phyloP scores from a whole-genome alignment of 352 stramenopile species.

The Phytophthora pistaciae region DNA sequence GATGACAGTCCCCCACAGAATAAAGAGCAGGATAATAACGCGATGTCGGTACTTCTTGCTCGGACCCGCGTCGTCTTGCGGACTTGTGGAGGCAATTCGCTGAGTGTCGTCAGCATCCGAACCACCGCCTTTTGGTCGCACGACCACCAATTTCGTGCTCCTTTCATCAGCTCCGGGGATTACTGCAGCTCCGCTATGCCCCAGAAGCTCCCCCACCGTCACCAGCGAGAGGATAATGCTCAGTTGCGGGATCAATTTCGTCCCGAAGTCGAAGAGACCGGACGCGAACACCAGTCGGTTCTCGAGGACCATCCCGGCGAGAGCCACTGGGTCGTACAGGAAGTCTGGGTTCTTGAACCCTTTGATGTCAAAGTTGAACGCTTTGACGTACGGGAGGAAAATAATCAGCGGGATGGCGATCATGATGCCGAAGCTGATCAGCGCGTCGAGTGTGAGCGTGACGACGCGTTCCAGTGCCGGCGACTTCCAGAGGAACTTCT shows the following conservation, averaged over 20 bases:
- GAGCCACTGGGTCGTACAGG: slow-evolving; percentile 1
- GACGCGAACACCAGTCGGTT: not conserved
- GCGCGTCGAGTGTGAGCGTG: not conserved
- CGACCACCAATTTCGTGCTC: not conserved
- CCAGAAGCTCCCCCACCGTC: not conserved
- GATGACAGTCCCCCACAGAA: slow-evolving; percentile 21
- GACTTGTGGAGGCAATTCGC: too few relatives aligned
- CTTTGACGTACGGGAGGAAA: slow-evolving; percentile 26
- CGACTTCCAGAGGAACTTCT: not conserved
- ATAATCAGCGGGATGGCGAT: slow-evolving; percentile 13
- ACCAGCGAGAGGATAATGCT: slow-evolving; percentile 1
- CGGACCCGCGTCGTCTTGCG: not conserved
- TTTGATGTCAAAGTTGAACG: slow-evolving; percentile 18
- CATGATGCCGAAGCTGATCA: not conserved
- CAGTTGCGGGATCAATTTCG: not conserved
- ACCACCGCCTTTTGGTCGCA: slow-evolving; percentile 1
- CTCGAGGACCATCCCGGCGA: not conserved
- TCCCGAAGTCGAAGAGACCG: not conserved
- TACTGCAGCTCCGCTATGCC: slow-evolving; percentile 7
- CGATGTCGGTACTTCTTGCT: slow-evolving; percentile 13
- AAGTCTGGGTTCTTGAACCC: slow-evolving; percentile 13
- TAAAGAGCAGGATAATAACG: slow-evolving; percentile 14
- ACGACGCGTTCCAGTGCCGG: not conserved
- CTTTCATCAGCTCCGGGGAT: not conserved
- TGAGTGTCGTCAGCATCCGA: not conserved